phyloP scores from a whole-genome alignment of 169 alveolate genomes.

The Eimeria maxima region DNA sequence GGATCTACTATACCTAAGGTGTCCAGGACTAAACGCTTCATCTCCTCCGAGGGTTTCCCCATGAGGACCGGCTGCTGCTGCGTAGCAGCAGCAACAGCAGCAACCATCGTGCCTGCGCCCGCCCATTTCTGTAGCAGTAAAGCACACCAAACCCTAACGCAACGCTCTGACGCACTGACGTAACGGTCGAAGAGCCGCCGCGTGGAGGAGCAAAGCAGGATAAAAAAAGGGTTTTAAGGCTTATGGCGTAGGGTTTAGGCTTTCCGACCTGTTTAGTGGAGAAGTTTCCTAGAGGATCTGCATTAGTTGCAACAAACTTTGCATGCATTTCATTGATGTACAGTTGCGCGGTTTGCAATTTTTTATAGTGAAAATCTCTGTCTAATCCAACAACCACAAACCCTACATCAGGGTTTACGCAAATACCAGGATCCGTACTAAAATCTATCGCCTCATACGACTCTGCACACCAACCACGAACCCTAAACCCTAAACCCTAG shows the following conservation, averaged over 20 bases:
- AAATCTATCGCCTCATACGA: background rate
- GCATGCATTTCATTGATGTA: slow-evolving; percentile 84
- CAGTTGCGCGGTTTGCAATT: slow-evolving; percentile 87
- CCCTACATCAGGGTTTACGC: slow-evolving; percentile 82
- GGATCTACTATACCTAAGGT: slow-evolving; percentile 10
- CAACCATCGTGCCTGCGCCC: slow-evolving; percentile 88
- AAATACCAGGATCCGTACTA: background rate
- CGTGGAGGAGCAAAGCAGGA: no score
- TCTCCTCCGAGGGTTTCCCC: slow-evolving; percentile 86
- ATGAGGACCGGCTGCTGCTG: slow-evolving; percentile 83
- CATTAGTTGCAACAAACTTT: slow-evolving; percentile 85
- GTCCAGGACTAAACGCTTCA: slow-evolving; percentile 14
- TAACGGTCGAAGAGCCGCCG: no score
- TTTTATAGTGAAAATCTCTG: slow-evolving; percentile 85
- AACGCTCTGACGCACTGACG: no score
- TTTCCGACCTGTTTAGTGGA: slow-evolving; percentile 71
- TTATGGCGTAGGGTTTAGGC: background rate
- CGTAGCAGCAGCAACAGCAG: slow-evolving; percentile 84
- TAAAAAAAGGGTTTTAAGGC: background rate
- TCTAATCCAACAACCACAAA: slow-evolving; percentile 88
- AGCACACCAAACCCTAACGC: background rate
- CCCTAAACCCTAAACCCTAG: background rate
- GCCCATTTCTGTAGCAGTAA: slow-evolving; percentile 86
- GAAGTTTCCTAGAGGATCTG: slow-evolving; percentile 86
- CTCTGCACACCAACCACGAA: background rate